Evolutionary conservation across 2,329 filamentous ascomycete species (phyloP), one percentile per base, ranked within the genome.

Genomic region (Penicillium brevicompactum): DNA sequence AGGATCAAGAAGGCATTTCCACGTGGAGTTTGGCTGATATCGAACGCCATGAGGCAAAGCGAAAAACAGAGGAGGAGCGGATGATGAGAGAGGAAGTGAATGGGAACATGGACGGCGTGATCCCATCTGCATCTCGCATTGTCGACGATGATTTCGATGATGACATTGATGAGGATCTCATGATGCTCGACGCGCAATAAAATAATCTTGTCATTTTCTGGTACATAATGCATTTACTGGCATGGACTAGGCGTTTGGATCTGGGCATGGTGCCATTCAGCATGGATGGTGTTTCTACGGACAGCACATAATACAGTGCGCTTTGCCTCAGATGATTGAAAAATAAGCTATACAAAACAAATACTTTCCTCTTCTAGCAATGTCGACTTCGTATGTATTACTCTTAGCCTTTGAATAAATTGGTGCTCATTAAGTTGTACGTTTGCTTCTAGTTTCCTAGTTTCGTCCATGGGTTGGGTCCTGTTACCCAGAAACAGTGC

Each of bases 1-100:
- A 84, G 62, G 88, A 96, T 71, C 92, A 96, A 68, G 92, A 97
- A 63, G 94, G 93, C 0, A 90, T 97, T 67, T 94, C 90, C 67
- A 95, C 90, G 9, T 99, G 94, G 94, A 92, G 88, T 55, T 78
- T 90, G 40, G 83, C 85, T 55, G 91, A 97, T 68, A 75, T 97
- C 49, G 84, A 88, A 74, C 81, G 78, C 47, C 89, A 96, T 75
- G 69, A 73, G 21, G 69, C 69, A 44, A 88, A 95, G 78, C 84
- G 87, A 70, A 91, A 90, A 74, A 78, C 85, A 64, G 88, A 90
- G 56, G 78, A 87, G 59, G 87, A 90, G 62, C 82, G 82, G 51
- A 86, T 90, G 63, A 79, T 80, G 55, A 84, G 87, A 78, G 60
- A 89, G 62, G 70, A 63, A 45, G 62, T 67, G 46, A 65, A 67